Evolutionary conservation across 1,284 basidiomycete genomes (phyloP).

Genomic region (Trametes hirsuta): DNA sequence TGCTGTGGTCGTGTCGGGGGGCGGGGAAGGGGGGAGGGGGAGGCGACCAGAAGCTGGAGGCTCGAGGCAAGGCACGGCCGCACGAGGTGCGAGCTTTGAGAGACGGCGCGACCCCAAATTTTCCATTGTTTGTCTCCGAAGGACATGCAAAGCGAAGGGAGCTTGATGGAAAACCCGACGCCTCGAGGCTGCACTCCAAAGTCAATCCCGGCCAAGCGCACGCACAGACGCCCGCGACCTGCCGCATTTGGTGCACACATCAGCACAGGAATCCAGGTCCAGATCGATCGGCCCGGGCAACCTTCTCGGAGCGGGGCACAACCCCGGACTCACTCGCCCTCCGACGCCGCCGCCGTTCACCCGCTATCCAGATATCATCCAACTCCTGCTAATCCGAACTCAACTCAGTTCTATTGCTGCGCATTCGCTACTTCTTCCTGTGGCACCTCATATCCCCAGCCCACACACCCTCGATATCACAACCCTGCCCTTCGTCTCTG

Average conservation of each 20-base stretch:
- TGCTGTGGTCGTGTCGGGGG: conserved; percentile 17
- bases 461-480: no score
- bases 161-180: conserved; percentile 16
- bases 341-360: neutral
- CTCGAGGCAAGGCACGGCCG: conserved; percentile 16
- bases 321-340: neutral
- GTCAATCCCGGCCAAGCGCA: conserved; percentile 8
- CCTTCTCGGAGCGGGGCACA: conserved; percentile 7
- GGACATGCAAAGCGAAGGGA: conserved; percentile 20
- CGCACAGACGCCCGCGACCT: conserved; percentile 1
- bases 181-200: conserved; percentile 22
- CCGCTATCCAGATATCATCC: no score
- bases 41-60: conserved; percentile 21
- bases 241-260: conserved; percentile 6
- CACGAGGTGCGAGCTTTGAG: conserved; percentile 8
- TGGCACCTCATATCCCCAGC: no score
- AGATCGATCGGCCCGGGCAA: conserved; percentile 22
- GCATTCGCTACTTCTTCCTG: no score
- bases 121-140: conserved; percentile 28
- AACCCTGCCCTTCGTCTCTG: no score
- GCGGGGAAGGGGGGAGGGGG: conserved; percentile 9
- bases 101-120: conserved; percentile 15
- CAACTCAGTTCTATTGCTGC: neutral
- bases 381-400: no score
- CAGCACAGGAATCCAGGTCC: conserved; percentile 13